Evolutionary conservation across 106 monocot genomes (phyloP).

Genomic region (Dendrobium officinale): DNA sequence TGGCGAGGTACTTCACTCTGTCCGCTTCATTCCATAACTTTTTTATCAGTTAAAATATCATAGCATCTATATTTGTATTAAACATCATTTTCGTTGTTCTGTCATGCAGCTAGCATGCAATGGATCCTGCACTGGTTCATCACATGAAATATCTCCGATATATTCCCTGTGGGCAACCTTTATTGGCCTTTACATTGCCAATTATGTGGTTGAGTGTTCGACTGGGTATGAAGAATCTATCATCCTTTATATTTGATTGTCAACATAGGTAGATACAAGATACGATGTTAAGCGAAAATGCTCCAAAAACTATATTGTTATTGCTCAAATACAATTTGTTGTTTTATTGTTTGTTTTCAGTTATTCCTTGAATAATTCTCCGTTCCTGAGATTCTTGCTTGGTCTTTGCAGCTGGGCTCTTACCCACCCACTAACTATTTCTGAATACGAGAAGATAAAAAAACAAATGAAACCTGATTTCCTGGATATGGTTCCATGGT

Average conservation of each 20-base stretch:
- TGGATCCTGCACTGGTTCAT: constrained; percentile 68
- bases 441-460: constrained; percentile 86
- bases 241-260: constrained; percentile 1
- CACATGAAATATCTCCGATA: constrained; percentile 91
- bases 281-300: neutral
- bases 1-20: constrained; percentile 60
- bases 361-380: neutral
- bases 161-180: constrained; percentile 99
- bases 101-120: constrained; percentile 75
- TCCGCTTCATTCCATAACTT: constrained; percentile 6
- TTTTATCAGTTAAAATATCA: neutral
- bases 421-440: constrained; percentile 70
- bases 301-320: neutral
- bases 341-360: neutral
- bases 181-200: constrained; percentile 96
- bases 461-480: constrained; percentile 99
- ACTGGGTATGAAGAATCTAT: constrained; percentile 52
- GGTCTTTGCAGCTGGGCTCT: constrained; percentile 79
- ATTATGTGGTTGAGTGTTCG: constrained; percentile 95
- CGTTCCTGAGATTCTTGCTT: neutral
- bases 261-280: neutral
- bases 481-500: constrained; percentile 99
- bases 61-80: neutral
- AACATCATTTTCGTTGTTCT: neutral
- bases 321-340: neutral